phyloP scores from a whole-genome alignment of 2,329 filamentous ascomycete species.

The Colletotrichum plurivorum region DNA sequence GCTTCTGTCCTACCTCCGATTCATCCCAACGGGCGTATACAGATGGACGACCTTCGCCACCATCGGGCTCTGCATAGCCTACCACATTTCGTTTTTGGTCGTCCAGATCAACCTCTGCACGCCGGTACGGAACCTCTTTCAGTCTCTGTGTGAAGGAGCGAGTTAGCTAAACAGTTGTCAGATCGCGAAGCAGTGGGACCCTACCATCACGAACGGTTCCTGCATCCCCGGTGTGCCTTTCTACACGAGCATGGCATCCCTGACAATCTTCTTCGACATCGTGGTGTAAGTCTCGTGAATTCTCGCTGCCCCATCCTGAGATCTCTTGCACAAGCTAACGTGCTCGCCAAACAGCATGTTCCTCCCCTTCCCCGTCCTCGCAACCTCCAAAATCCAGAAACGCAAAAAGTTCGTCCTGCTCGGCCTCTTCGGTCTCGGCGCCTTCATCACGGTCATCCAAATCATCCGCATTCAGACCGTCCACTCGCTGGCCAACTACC shows the following conservation, averaged over 20 bases:
- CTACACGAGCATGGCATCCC: slow-evolving; percentile 57
- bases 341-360: slow-evolving; percentile 49
- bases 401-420: slow-evolving; percentile 60
- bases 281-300: slow-evolving; percentile 50
- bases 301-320: no score
- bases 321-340: background rate
- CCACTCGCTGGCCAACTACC: slow-evolving; percentile 57
- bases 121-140: slow-evolving; percentile 44
- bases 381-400: slow-evolving; percentile 52
- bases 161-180: slow-evolving; percentile 6
- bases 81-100: slow-evolving; percentile 56
- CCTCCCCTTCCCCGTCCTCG: slow-evolving; percentile 58
- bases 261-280: slow-evolving; percentile 59
- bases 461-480: slow-evolving; percentile 66
- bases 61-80: slow-evolving; percentile 52
- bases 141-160: background rate
- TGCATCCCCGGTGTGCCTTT: slow-evolving; percentile 58
- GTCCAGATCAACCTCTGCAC: slow-evolving; percentile 54
- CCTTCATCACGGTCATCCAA: slow-evolving; percentile 66
- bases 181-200: slow-evolving; percentile 59
- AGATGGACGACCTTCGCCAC: slow-evolving; percentile 51
- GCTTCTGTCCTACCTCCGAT: slow-evolving; percentile 60
- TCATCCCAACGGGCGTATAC: slow-evolving; percentile 56
- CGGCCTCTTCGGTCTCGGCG: slow-evolving; percentile 61
- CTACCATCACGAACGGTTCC: slow-evolving; percentile 49